Conservation (phyloP, 148 eudicot genomes). For the Polygonum maritimum region DNA sequence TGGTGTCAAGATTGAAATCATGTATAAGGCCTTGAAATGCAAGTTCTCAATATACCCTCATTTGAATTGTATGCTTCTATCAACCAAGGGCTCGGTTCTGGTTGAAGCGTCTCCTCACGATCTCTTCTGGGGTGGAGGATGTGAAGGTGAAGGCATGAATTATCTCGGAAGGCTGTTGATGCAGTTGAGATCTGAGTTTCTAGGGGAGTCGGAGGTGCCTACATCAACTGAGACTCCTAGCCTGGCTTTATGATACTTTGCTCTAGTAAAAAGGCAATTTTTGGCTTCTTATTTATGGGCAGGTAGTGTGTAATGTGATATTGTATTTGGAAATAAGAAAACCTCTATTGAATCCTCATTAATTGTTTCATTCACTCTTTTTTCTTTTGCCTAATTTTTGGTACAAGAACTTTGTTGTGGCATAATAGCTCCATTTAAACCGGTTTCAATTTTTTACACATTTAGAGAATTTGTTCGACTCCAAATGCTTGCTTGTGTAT, state of each 20-base stretch:
- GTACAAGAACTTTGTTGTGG: neutral
- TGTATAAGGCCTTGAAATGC: slow-evolving; percentile 82
- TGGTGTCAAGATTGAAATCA: slow-evolving; percentile 51
- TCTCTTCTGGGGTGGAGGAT: slow-evolving; percentile 97
- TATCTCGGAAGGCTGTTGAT: slow-evolving; percentile 87
- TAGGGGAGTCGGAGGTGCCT: slow-evolving; percentile 31
- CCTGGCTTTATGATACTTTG: neutral
- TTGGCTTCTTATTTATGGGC: slow-evolving; percentile 5
- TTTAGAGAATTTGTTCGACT: neutral
- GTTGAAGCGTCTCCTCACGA: slow-evolving; percentile 97
- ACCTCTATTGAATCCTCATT: neutral
- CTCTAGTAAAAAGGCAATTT: neutral
- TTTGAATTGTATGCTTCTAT: slow-evolving; percentile 61
- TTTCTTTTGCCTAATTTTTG: neutral
- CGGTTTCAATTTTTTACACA: neutral
- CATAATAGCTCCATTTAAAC: too few relatives aligned
- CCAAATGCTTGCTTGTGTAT: neutral
- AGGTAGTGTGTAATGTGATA: neutral
- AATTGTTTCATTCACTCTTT: neutral
- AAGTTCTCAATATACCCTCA: slow-evolving; percentile 83
- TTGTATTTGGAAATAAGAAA: neutral
- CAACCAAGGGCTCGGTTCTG: slow-evolving; percentile 65
- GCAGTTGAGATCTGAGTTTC: slow-evolving; percentile 83
- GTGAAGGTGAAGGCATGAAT: slow-evolving; percentile 98
- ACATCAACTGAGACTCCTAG: slow-evolving; percentile 18